Base-by-base conservation (phyloP, 768 basidiomycete genomes). In the Butyriboletus loyo region DNA sequence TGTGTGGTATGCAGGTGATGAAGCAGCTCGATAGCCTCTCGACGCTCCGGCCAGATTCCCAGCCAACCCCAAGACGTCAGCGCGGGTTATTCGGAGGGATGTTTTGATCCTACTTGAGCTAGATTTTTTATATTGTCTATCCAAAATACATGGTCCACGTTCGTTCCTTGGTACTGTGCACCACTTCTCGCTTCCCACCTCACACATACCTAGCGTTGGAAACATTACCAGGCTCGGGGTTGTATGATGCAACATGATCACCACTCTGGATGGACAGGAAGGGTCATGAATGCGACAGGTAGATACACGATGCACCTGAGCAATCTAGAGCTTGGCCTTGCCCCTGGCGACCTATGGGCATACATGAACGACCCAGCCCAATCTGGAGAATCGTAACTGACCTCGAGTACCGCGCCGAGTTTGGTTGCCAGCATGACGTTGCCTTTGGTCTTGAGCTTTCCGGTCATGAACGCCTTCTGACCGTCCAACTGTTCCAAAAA, bases 381-480 rank as follows among this genome's bases (percentile, higher is more conserved):
- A 25, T 19, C 25, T 9, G 14, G 46, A 44, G 6, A 46, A 15
- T 53, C 48, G 4, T 28, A 5, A 45, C 46, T n/a, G 50, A 90
- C 92, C 81, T 88, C 89, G 45, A 98, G 79, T 14, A 98, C 80
- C 10, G 74, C 76, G 58, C 88, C 87, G 32, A 97, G 87, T 71
- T 96, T 98, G 24, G 92, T 95, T 1, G 89, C 92, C 55, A 95
- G 81, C 91, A 95, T 93, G 71, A 94, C 84, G 73, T 93, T 94
- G 50, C 92, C 92, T 68, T 81, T 87, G 15, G 89, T 87, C 81
- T 95, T 96, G 45, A 97, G 81, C 66, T 90, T 89, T 27, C 94
- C 94, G 7, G 89, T 90, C 89, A 98, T 92, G 76, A 94, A 97
- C 21, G 93, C 93, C 67, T 93, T 94, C 72, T 97, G 94, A 19